Conservation (phyloP, 2,329 filamentous ascomycete species). For the Fusarium compactum region DNA sequence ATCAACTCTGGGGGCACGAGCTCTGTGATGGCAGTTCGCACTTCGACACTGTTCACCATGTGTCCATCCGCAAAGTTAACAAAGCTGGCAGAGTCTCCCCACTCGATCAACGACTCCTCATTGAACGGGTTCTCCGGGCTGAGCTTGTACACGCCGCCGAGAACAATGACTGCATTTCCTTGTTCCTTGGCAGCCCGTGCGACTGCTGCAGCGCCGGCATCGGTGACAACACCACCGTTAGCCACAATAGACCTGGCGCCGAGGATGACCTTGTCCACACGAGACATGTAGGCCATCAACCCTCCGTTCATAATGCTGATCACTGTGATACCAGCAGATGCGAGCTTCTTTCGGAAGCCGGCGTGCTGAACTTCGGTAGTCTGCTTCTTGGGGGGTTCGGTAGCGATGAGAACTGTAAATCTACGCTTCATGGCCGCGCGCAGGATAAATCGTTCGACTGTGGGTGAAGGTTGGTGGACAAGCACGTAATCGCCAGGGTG, state of each 20-base stretch:
- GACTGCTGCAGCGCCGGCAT: conserved; percentile 85
- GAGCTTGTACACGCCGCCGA: conserved; percentile 93
- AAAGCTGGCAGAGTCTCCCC: conserved; percentile 82
- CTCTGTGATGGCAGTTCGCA: conserved; percentile 84
- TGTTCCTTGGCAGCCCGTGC: conserved; percentile 87
- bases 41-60: conserved; percentile 80
- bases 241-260: conserved; percentile 88
- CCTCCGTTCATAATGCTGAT: conserved; percentile 87
- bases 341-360: conserved; percentile 81
- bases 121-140: conserved; percentile 90
- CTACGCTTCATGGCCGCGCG: conserved; percentile 89
- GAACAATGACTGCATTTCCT: conserved; percentile 85
- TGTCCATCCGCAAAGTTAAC: conserved; percentile 83
- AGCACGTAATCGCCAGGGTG: conserved; percentile 93
- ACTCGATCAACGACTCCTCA: conserved; percentile 84
- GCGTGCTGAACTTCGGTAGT: conserved; percentile 58
- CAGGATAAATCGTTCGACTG: conserved; percentile 89
- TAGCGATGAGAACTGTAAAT: conserved; percentile 89
- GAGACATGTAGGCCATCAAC: conserved; percentile 92
- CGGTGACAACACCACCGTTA: conserved; percentile 87
- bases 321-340: conserved; percentile 81
- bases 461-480: conserved; percentile 86
- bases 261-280: conserved; percentile 94
- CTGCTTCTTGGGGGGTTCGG: conserved; percentile 63
- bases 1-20: conserved; percentile 82